These are phyloP conservation scores for Lichtheimia ramosa DNA, from an alignment of 371 early-diverging fungal species.

Conservation along the genomic window DNA sequence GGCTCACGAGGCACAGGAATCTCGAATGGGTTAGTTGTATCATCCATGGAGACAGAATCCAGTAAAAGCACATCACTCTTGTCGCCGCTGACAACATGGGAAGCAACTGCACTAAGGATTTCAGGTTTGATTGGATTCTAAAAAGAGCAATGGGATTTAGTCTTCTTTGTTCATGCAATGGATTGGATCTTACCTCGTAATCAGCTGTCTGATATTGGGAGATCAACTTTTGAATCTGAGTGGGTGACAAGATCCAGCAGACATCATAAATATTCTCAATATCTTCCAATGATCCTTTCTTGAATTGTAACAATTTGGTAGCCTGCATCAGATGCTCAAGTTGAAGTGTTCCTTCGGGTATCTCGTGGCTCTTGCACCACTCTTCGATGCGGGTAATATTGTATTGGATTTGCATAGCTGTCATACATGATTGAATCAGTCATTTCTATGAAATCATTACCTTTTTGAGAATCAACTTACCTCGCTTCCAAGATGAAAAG, in stretches of 20 bases:
- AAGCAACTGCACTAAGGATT: slow-evolving; percentile 86
- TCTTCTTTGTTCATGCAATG: not conserved
- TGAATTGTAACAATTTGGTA: slow-evolving; percentile 91
- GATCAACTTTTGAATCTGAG: slow-evolving; percentile 94
- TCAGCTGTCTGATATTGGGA: slow-evolving; percentile 77
- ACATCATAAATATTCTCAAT: slow-evolving; percentile 95
- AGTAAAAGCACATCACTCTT: slow-evolving; percentile 86
- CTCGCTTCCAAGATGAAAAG: slow-evolving; percentile 83
- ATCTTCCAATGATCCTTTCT: slow-evolving; percentile 84
- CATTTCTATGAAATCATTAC: not conserved
- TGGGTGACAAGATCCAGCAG: slow-evolving; percentile 91
- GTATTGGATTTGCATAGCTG: slow-evolving; percentile 95
- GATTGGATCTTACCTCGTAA: slow-evolving; percentile 56
- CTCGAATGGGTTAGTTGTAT: slow-evolving; percentile 63
- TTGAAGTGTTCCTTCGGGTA: slow-evolving; percentile 90
- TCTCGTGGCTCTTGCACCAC: slow-evolving; percentile 94
- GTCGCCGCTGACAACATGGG: slow-evolving; percentile 84
- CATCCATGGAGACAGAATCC: slow-evolving; percentile 80
- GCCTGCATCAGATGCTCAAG: slow-evolving; percentile 92
- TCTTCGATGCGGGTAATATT: slow-evolving; percentile 95
- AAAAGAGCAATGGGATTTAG: not conserved
- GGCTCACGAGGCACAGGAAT: slow-evolving; percentile 59
- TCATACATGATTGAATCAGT: not conserved
- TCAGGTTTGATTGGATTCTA: slow-evolving; percentile 85
- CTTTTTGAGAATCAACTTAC: slow-evolving; percentile 19